A percentile compares a stretch with the other conserved stretches of the same genome.
Conservation (phyloP, 495 filamentous ascomycete species). For the Hypoxylon lenormandii region DNA sequence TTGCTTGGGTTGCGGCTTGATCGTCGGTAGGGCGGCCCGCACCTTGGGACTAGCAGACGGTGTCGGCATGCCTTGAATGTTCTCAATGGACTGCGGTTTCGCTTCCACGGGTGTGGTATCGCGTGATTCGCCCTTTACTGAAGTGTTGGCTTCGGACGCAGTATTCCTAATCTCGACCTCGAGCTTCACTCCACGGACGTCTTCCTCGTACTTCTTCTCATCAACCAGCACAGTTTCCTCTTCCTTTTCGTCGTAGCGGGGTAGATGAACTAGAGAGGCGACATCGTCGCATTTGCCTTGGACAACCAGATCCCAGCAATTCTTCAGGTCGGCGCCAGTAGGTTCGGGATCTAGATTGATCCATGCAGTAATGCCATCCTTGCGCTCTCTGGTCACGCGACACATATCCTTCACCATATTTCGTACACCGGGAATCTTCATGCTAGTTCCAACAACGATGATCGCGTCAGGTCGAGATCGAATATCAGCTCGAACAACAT, state of each 20-base stretch:
- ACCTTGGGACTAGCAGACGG: constrained; percentile 70
- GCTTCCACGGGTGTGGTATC: constrained; percentile 45
- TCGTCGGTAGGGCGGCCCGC: constrained; percentile 59
- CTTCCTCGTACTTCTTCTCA: constrained; percentile 54
- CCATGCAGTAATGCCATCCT: constrained; percentile 93
- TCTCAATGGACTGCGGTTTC: constrained; percentile 52
- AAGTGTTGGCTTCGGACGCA: constrained; percentile 22
- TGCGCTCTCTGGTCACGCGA: constrained; percentile 76
- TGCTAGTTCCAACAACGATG: constrained; percentile 91
- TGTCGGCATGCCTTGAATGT: constrained; percentile 69
- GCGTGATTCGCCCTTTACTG: constrained; percentile 44
- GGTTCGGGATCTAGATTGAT: constrained; percentile 90
- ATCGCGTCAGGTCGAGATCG: constrained; percentile 87
- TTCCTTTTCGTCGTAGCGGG: constrained; percentile 77
- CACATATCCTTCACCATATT: constrained; percentile 92
- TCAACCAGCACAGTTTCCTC: constrained; percentile 58
- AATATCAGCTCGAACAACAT: constrained; percentile 84
- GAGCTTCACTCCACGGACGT: constrained; percentile 53
- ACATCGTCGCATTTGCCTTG: constrained; percentile 89
- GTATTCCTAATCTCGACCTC: constrained; percentile 52
- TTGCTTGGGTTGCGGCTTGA: constrained; percentile 54
- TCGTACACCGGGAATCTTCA: constrained; percentile 93
- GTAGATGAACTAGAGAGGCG: constrained; percentile 77
- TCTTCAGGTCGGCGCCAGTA: constrained; percentile 82
- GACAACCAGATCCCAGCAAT: constrained; percentile 91